Conservation (phyloP, 1,139 yeast genomes). For the Suhomyces atakaporum region DNA sequence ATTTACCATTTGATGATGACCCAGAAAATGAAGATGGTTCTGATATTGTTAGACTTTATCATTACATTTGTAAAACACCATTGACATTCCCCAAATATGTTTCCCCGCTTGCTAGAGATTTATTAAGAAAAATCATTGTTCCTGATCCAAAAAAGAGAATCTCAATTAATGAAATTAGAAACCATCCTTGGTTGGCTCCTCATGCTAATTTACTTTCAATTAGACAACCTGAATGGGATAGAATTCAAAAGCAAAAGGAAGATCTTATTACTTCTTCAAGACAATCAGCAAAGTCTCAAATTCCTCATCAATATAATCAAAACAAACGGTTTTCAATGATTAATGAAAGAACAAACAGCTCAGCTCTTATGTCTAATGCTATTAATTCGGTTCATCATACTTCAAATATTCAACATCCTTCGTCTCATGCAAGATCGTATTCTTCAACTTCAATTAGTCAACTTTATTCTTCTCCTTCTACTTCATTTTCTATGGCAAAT, state of each 20-base stretch:
- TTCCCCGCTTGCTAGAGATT: slow-evolving; percentile 88
- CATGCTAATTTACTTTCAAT: slow-evolving; percentile 81
- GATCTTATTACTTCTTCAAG: slow-evolving; percentile 7
- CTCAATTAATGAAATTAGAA: slow-evolving; percentile 64
- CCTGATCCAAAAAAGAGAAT: slow-evolving; percentile 84
- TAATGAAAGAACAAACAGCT: slow-evolving; percentile 44
- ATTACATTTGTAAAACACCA: slow-evolving; percentile 87
- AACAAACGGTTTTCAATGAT: slow-evolving; percentile 50
- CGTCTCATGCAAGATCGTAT: slow-evolving; percentile 42
- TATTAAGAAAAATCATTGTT: slow-evolving; percentile 79
- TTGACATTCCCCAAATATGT: slow-evolving; percentile 94
- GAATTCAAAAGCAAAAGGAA: slow-evolving; percentile 40
- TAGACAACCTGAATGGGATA: slow-evolving; percentile 90
- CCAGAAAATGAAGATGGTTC: slow-evolving; percentile 96
- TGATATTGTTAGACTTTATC: slow-evolving; percentile 86
- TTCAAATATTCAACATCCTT: slow-evolving; percentile 4
- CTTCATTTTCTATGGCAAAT: slow-evolving; percentile 53
- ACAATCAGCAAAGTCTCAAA: slow-evolving; percentile 5
- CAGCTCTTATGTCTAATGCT: slow-evolving; percentile 31
- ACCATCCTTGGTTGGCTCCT: slow-evolving; percentile 85
- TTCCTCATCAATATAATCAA: slow-evolving; percentile 16
- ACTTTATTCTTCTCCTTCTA: slow-evolving; percentile 54
- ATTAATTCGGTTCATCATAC: slow-evolving; percentile 12
- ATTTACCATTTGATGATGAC: slow-evolving; percentile 96
- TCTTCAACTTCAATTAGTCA: slow-evolving; percentile 43